Base-by-base conservation (phyloP, 2,329 filamentous ascomycete genomes). In the Epicoccum nigrum region DNA sequence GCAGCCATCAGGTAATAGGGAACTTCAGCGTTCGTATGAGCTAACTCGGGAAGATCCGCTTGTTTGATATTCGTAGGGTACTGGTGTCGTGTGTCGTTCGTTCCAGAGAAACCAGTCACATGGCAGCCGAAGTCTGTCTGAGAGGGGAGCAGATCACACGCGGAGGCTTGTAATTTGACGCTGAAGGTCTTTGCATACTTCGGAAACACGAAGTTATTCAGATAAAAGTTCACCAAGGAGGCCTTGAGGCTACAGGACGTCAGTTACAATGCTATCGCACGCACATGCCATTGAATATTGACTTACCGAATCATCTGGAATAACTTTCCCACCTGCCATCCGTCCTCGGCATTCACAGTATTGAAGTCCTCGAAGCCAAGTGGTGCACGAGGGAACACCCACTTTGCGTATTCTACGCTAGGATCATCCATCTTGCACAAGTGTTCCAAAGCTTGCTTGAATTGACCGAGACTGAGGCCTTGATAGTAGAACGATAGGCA, bases 91-190 rank as follows among this genome's bases (percentile, higher is more conserved):
- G 82, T 84, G 62, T 90, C 87, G 35, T 88, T 90, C 0, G 88
- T 90, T 0, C 87, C 87, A 7, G 84, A 87, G 64, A 92, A 91
- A 0, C 87, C 87, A 0, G 86, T 89, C 0, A 86, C 87, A 1
- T 79, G 54, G 2, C 71, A 62, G 13, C 46, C 50, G 1, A 30
- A 21, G 3, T 49, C 21, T 4, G 32, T 51, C 15, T 23, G 25
- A 1, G 48, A 61, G 20, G 65, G 38, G 20, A 75, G 76, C 0
- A 84, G 63, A 56, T 90, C 86, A 86, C 86, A 90, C 0, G 84
- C 85, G 0, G 84, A 88, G 0, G 84, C 80, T 27, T 86, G 82
- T 0, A 90, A 68, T 54, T 89, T 89, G 8, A 80, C 64, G 0
- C 75, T 74, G 55, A 89, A 90, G 42, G 88, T 82, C 35, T 84